These are phyloP conservation scores for Trichoderma afroharzianum DNA, from an alignment of 2,329 filamentous ascomycete species.

Conservation along the genomic window DNA sequence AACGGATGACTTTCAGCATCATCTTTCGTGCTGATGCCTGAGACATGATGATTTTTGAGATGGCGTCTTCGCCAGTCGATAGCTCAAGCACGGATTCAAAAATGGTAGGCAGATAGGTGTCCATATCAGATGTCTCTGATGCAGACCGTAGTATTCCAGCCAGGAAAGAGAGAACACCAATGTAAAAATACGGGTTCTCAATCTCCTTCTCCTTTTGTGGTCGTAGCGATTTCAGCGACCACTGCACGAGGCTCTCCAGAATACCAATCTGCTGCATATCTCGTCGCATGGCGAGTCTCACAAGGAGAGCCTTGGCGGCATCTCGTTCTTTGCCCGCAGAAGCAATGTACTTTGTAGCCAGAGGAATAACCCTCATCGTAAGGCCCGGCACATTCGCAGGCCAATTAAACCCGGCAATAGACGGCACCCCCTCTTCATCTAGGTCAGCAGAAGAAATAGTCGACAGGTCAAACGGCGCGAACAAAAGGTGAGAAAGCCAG, in stretches of 20 bases:
- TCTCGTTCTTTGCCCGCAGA: conserved; percentile 83
- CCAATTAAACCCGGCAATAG: conserved; percentile 50
- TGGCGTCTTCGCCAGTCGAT: conserved; percentile 45
- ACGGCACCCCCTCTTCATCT: conserved; percentile 42
- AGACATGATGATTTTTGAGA: conserved; percentile 55
- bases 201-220: conserved; percentile 36
- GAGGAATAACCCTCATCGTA: conserved; percentile 63
- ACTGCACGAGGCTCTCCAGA: conserved; percentile 63
- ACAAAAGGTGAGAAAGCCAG: conserved; percentile 79
- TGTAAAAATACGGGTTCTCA: conserved; percentile 66
- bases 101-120: conserved; percentile 60
- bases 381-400: conserved; percentile 64
- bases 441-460: conserved; percentile 69
- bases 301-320: conserved; percentile 78
- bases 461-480: conserved; percentile 85
- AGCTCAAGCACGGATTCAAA: conserved; percentile 63
- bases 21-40: conserved; percentile 80
- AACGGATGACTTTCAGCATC: conserved; percentile 79
- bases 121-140: conserved; percentile 70
- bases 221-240: conserved; percentile 63
- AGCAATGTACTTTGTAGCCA: conserved; percentile 68
- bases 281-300: conserved; percentile 73
- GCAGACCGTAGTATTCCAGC: conserved; percentile 68
- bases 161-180: conserved; percentile 77
- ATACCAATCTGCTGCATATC: conserved; percentile 83